A percentile compares a stretch with the other conserved stretches of the same genome.
These are phyloP conservation scores for Conringia planisiliqua DNA, from an alignment of 345 rosid species.

Conservation along the genomic window DNA sequence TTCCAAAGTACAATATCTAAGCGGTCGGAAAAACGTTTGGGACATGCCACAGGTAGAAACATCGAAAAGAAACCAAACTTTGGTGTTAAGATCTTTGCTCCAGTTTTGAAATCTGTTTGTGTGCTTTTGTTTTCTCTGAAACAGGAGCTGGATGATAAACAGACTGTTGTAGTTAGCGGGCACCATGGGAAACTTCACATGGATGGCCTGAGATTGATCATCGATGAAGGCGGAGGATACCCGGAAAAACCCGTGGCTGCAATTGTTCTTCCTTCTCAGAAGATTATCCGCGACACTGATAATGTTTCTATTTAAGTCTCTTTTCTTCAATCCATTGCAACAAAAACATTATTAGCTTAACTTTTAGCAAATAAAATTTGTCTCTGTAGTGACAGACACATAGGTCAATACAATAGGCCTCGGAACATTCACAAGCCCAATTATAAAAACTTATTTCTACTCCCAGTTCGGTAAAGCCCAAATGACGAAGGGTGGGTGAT, in stretches of 20 bases:
- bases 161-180: constrained; percentile 68
- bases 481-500: background rate
- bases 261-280: constrained; percentile 64
- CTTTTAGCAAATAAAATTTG: too few species aligned
- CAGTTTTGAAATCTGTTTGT: background rate
- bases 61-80: background rate
- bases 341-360: too few species aligned
- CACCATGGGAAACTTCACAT: constrained; percentile 82
- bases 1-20: constrained; percentile 58
- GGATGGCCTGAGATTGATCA: constrained; percentile 70
- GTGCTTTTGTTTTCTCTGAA: background rate
- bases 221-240: constrained; percentile 83
- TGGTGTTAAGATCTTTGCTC: background rate
- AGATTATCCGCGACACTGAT: constrained; percentile 63
- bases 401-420: too few species aligned
- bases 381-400: too few species aligned
- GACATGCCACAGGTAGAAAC: constrained; percentile 68
- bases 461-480: background rate
- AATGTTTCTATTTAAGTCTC: constrained; percentile 19
- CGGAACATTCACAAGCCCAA: background rate
- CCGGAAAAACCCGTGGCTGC: constrained; percentile 74
- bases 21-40: constrained; percentile 80
- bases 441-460: background rate
- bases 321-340: background rate
- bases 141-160: constrained; percentile 35